A percentile compares a stretch with the other conserved stretches of the same genome.
Evolutionary conservation across 2,329 filamentous ascomycete species (phyloP).

Genomic region (Penicillium sp.): DNA sequence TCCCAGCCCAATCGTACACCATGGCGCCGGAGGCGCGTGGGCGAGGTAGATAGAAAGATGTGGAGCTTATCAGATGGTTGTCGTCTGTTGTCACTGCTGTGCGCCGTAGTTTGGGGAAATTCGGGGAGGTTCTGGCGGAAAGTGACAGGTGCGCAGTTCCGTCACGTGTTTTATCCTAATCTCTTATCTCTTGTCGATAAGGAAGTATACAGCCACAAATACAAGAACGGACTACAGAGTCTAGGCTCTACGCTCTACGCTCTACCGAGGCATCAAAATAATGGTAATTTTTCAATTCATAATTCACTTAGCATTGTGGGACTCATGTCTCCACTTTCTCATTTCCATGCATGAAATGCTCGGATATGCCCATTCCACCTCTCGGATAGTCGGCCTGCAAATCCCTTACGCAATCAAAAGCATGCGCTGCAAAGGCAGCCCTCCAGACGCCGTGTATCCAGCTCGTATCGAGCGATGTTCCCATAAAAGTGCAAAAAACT

Average conservation of each 20-base stretch:
- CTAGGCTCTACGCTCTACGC: too few species aligned
- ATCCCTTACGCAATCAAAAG: conserved; percentile 1
- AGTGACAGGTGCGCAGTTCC: conserved; percentile 25
- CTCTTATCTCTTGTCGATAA: not conserved
- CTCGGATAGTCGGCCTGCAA: conserved; percentile 9
- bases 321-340: conserved; percentile 4
- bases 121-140: conserved; percentile 15
- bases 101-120: conserved; percentile 32
- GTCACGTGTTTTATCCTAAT: conserved; percentile 13
- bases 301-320: not conserved
- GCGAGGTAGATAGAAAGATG: conserved; percentile 14
- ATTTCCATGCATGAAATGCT: conserved; percentile 10
- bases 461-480: conserved; percentile 5
- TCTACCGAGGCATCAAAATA: too few species aligned
- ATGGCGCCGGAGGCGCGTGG: conserved; percentile 37
- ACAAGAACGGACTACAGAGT: too few species aligned
- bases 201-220: not conserved
- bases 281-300: conserved; percentile 2
- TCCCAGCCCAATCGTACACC: conserved; percentile 69
- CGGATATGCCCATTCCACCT: conserved; percentile 2
- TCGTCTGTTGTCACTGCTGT: conserved; percentile 36
- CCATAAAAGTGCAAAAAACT: conserved; percentile 7
- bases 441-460: conserved; percentile 7
- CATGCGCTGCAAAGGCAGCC: conserved; percentile 6
- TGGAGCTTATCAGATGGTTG: conserved; percentile 29